Evolutionary conservation across 176 grass and related monocot species (phyloP).

Genomic region (Aegilops tauschii): DNA sequence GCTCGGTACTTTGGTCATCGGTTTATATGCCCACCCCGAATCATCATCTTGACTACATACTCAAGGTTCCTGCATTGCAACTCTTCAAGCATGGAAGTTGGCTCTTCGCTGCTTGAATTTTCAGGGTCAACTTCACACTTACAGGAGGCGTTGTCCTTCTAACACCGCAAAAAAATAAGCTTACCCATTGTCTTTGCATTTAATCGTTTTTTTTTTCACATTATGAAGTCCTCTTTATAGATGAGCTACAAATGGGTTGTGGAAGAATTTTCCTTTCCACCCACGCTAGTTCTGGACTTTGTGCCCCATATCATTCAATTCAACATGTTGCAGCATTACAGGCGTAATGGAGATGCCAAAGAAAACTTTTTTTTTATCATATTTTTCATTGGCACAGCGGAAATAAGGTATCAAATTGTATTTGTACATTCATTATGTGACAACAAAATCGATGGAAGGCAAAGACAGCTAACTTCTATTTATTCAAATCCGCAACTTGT

Average conservation of each 20-base stretch:
- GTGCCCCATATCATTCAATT: neutral
- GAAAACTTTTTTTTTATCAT: neutral
- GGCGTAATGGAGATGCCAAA: neutral
- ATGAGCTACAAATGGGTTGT: neutral
- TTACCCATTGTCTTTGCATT: neutral
- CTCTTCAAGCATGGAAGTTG: neutral
- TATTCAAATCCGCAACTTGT: neutral
- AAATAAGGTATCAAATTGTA: neutral
- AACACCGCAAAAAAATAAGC: neutral
- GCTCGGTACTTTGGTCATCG: too few relatives aligned
- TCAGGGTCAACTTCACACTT: neutral
- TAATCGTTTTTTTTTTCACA: neutral
- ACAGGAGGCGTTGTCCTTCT: neutral
- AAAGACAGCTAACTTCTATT: neutral
- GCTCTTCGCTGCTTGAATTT: neutral
- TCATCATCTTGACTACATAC: neutral
- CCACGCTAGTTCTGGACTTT: neutral
- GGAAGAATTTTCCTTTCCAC: neutral
- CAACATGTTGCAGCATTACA: neutral
- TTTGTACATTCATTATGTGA: neutral
- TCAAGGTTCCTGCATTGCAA: neutral
- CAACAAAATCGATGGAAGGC: neutral
- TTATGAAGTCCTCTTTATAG: neutral
- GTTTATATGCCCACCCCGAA: too few relatives aligned
- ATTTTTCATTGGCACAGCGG: neutral